Base-by-base conservation (phyloP, 352 stramenopile species). In the Globisporangium emineosum region DNA sequence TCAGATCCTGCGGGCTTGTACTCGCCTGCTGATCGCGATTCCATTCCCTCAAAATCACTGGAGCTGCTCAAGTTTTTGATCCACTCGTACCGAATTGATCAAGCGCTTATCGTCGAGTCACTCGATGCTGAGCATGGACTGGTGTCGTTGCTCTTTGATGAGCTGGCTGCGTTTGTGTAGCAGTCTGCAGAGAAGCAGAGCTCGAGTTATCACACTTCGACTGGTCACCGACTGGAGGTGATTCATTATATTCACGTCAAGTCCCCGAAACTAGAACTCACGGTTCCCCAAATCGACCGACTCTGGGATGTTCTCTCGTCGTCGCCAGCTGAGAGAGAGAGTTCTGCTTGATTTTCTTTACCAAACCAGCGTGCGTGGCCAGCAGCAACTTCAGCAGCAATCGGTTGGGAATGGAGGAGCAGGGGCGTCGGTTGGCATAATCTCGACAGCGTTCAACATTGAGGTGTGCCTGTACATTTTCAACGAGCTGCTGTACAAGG, bases 21-120 rank as follows among this genome's bases (percentile, higher is more conserved):
- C 35, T 71, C 69, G 27, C 19, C 67, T 25, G 61, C 57, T 35
- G 71, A 65, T n/a, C 82, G 76, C 45, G 75, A 81, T 47, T 68
- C 66, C 5, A 71, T 73, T 27, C 78, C 81, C 2, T 91, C 82
- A 12, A 91, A 91, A 37, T 81, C 86, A 5, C 70, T 94, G 56
- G 88, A 96, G 60, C 63, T 94, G 47, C 75, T 96, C 15, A 91
- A 93, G 65, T 92, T 96, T 40, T 61, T 96, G n/a, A 88, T 96
- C 32, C 83, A 94, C 55, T 92, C 88, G 17, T 93, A 94, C 56
- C 77, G 81, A 45, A 73, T 81, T 25, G 83, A 93, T 42, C 80
- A 91, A 57, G 68, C 79, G 19, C 58, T 75, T 1, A 73, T 94
- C 1, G 79, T 94, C 27, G 83, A 93, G 63, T 79, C 87, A 1